A percentile compares a stretch with the other conserved stretches of the same genome.
Evolutionary conservation across 495 filamentous ascomycete species (phyloP).

Genomic region (Aspergillus taichungensis): DNA sequence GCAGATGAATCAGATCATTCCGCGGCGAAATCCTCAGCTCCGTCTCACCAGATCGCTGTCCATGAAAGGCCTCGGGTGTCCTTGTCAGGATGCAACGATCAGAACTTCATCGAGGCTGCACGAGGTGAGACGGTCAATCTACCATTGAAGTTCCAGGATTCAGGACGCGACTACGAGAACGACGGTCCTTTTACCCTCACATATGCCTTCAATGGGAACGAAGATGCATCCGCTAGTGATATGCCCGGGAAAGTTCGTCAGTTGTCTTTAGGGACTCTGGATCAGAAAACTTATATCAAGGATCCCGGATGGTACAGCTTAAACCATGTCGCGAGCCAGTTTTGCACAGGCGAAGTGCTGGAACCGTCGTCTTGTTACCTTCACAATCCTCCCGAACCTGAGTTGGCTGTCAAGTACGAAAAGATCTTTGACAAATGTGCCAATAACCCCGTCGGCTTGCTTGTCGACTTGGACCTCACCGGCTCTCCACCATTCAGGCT

Average conservation of each 20-base stretch:
- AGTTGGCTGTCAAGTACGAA: constrained; percentile 59
- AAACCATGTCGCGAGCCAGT: constrained; percentile 64
- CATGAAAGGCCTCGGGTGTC: constrained; percentile 72
- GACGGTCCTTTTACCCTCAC: constrained; percentile 40
- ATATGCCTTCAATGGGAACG: constrained; percentile 52
- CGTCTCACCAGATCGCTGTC: constrained; percentile 74
- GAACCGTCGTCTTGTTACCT: constrained; percentile 88
- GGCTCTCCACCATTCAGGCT: constrained; percentile 85
- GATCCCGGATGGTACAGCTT: constrained; percentile 81
- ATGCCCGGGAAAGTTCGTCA: constrained; percentile 42
- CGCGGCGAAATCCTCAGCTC: constrained; percentile 47
- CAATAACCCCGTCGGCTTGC: constrained; percentile 80
- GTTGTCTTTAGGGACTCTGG: constrained; percentile 23
- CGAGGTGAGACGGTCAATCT: constrained; percentile 60
- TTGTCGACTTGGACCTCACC: constrained; percentile 76
- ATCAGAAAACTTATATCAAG: constrained; percentile 45
- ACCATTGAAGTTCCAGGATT: constrained; percentile 61
- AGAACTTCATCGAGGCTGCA: constrained; percentile 71
- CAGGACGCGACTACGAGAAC: constrained; percentile 41
- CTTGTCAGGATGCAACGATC: constrained; percentile 65
- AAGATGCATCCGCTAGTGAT: constrained; percentile 52
- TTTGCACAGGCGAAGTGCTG: constrained; percentile 77
- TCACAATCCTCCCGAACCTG: constrained; percentile 82
- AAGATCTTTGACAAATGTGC: constrained; percentile 91
- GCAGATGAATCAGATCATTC: constrained; percentile 50